Evolutionary conservation across 306 rosid species (phyloP), one percentile per base, ranked within the genome.

Genomic region (Vigna reflexopilosa): DNA sequence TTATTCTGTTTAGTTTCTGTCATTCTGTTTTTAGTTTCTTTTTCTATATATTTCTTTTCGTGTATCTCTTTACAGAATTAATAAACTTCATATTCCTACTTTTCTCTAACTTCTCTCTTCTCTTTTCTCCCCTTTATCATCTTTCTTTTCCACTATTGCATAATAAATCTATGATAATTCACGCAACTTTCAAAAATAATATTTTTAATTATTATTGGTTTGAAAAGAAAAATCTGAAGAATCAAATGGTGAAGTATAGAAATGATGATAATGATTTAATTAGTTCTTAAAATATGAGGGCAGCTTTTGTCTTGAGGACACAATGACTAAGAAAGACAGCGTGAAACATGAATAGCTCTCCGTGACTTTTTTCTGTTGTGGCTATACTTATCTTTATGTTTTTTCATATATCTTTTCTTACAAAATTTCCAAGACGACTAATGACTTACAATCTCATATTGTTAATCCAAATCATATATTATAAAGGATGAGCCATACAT

Each of bases 311-410:
- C 12, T 5, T 42, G 52, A 66, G 6, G 1, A 42, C 34, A 66
- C 13, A 20, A 66, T 66, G 17, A 66, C 42, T 40, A 42, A 19
- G 42, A 54, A 34, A 9, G 14, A 64, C 51, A 19, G 51, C 71
- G 71, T 65, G 71, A 38, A 65, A 36, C 70, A 65, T 65, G 71
- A 64, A 40, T 40, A 65, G 51, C n/a, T 17, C 49, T 17, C 45
- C 70, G 28, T 64, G 28, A 38, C 50, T n/a, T 36, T 63, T n/a
- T 64, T 36, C 49, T 36, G 70, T 9, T 26, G 14, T 12, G 20
- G 16, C 12, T 8, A 16, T 38, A 11, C 9, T 36, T 38, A 66
- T 66, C 32, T 42, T 66, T 16, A 0, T 34, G 69, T 4, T n/a
- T 38, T 38, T 65, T 38, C 48, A 9, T 65, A 34, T 36, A 9